A percentile compares a stretch with the other conserved stretches of the same genome.
These are phyloP conservation scores for Euphorbia tirucalli DNA, from an alignment of 345 rosid species.

Conservation along the genomic window DNA sequence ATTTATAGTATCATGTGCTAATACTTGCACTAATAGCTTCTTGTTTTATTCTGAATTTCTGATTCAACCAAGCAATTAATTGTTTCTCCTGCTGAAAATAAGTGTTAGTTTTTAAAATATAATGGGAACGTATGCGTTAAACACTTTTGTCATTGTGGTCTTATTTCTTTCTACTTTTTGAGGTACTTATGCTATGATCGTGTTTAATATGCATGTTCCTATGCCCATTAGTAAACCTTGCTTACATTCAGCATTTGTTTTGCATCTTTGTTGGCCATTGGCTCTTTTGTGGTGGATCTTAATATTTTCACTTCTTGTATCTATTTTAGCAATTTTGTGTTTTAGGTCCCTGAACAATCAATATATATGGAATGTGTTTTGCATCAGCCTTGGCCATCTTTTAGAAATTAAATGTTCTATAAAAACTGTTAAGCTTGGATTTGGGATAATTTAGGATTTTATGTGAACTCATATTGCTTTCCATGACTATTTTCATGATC, in stretches of 20 bases:
- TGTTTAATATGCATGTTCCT: neutral
- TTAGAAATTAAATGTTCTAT: neutral
- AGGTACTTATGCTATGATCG: too few species aligned
- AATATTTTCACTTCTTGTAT: neutral
- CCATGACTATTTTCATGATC: neutral
- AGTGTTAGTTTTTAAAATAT: neutral
- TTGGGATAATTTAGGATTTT: neutral
- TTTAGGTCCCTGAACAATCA: neutral
- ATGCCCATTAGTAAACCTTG: too few species aligned
- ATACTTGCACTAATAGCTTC: neutral
- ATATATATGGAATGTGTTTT: neutral
- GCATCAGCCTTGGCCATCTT: neutral
- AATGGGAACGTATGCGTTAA: neutral
- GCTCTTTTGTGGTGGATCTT: too few species aligned
- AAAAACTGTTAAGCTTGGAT: neutral
- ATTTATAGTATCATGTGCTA: neutral
- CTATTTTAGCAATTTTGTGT: neutral
- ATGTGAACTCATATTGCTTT: neutral
- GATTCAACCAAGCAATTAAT: too few species aligned
- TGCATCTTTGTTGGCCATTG: too few species aligned
- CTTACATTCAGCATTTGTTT: too few species aligned
- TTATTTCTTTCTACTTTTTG: neutral
- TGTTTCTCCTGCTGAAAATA: neutral
- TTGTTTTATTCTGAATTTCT: too few species aligned
- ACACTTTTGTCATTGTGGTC: neutral